Conservation (phyloP, 2,329 filamentous ascomycete genomes). For the Exophiala calicioides region DNA sequence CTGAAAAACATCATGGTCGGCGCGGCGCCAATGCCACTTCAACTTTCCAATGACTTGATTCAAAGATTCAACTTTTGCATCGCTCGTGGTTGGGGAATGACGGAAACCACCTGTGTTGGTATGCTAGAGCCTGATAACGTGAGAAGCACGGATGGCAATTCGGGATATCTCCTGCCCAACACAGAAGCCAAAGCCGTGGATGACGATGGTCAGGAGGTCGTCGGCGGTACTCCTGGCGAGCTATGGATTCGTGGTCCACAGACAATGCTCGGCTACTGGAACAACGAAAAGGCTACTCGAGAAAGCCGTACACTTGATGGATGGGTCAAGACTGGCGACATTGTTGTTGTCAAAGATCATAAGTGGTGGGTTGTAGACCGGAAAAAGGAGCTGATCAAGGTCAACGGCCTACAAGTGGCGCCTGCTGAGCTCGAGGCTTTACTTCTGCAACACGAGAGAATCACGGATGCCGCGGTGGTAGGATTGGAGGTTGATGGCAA, state of each 20-base stretch:
- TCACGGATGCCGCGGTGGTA: constrained; percentile 50
- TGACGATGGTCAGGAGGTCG: constrained; percentile 69
- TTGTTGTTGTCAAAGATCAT: constrained; percentile 71
- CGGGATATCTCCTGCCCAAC: constrained; percentile 49
- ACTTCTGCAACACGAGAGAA: constrained; percentile 45
- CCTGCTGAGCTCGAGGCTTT: constrained; percentile 51
- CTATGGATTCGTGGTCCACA: constrained; percentile 45
- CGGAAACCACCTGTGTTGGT: constrained; percentile 52
- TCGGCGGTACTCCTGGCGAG: constrained; percentile 62
- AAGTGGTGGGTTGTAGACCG: constrained; percentile 84
- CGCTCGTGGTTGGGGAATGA: constrained; percentile 58
- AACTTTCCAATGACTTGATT: constrained; percentile 55
- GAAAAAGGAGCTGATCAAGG: constrained; percentile 60
- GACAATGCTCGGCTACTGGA: constrained; percentile 42
- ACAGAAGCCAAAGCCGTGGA: constrained; percentile 60
- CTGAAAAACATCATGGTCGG: constrained; percentile 54
- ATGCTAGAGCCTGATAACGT: constrained; percentile 39
- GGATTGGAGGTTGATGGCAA: constrained; percentile 43
- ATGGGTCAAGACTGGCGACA: constrained; percentile 84
- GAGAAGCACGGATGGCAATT: constrained; percentile 52
- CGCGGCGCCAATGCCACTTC: constrained; percentile 59
- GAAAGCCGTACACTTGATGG: constrained; percentile 61
- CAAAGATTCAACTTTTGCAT: constrained; percentile 54
- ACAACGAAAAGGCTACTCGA: constrained; percentile 38
- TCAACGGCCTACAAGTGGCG: constrained; percentile 58